Evolutionary conservation across 106 monocot species (phyloP), one percentile per base, ranked within the genome.

Genomic region (Acorus calamus): DNA sequence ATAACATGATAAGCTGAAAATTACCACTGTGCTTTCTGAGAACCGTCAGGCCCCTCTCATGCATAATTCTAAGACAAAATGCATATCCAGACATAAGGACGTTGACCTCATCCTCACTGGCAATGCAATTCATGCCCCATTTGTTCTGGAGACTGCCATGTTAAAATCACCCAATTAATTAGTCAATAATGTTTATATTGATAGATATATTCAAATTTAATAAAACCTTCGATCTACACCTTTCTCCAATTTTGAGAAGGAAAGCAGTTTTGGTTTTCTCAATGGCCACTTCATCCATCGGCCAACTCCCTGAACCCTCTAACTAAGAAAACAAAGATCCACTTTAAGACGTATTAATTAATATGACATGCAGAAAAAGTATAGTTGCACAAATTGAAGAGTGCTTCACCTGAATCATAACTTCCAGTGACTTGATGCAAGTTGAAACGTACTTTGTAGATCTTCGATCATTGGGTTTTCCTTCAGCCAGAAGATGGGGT

Each of bases 181-280:
- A 9, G 65, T 61, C 7, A 63, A 62, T 11, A n/a, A 46, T 45
- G 2, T 47, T 28, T 28, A 28, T 28, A 28, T 28, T 28, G 28
- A 28, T 28, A 28, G 28, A 28, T 28, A 28, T 28, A 28, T 28
- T 28, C 28, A 28, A 28, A 28, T 53, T 45, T 68, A 54, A 14
- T 11, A 59, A 44, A 53, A 60, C 6, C 3, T 8, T n/a, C 2
- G 11, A 0, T 47, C 13, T 52, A 50, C 6, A 96, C 94, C 87
- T 96, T 76, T 87, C 78, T 52, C 78, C 91, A 74, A 98, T 92
- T 80, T 90, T 88, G 49, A 98, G 57, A 59, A 98, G 85, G 68
- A 92, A 98, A 67, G 98, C 85, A 53, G 68, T 59, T 73, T 92
- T 98, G 52, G 91, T 98, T 74, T 86, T 98, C 92, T 92, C 91